Conservation (phyloP, 352 stramenopile species). For the Phytopythium ostracodes region DNA sequence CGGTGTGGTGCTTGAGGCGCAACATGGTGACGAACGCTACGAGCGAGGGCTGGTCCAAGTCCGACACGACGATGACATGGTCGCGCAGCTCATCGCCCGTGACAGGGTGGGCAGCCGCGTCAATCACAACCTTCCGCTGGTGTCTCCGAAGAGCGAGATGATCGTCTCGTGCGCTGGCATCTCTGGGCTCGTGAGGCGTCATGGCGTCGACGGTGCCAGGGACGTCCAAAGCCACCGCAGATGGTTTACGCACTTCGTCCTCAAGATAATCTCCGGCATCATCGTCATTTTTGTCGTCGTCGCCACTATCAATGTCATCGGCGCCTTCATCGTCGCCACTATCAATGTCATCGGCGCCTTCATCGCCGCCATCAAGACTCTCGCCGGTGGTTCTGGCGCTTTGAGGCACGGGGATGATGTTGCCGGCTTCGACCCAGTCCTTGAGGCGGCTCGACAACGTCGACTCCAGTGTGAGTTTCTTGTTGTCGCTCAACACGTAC, state of each 20-base stretch:
- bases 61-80: constrained; percentile 60
- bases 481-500: constrained; percentile 68
- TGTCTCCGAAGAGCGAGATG: background rate
- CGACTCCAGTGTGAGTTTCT: constrained; percentile 42
- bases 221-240: background rate
- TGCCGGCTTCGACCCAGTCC: constrained; percentile 35
- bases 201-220: background rate
- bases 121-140: constrained; percentile 34
- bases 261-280: background rate
- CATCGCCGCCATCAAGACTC: background rate
- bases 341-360: constrained; percentile 1
- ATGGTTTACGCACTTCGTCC: background rate
- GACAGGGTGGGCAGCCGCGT: constrained; percentile 22
- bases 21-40: constrained; percentile 49
- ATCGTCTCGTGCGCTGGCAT: background rate
- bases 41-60: constrained; percentile 39
- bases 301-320: constrained; percentile 5
- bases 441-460: constrained; percentile 40
- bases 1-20: constrained; percentile 31
- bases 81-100: constrained; percentile 27
- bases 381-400: background rate
- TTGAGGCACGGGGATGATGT: constrained; percentile 20
- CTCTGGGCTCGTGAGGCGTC: background rate
- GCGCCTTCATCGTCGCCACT: background rate
- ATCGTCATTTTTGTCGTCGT: background rate